Conservation (phyloP, 164 flowering plant genomes). For the Dillenia turbinata region DNA sequence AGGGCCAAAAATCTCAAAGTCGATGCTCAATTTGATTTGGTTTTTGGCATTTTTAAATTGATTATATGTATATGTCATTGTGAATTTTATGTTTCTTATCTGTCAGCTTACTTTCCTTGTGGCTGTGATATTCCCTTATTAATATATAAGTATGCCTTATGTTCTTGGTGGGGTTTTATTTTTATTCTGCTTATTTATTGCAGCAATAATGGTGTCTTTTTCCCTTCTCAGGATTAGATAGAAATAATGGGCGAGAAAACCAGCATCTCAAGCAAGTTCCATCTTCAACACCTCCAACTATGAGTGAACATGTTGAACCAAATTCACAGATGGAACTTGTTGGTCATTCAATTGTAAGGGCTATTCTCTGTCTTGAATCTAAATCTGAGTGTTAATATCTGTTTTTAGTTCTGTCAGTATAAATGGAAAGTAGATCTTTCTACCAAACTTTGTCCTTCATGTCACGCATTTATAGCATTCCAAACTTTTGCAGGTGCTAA, state of each 20-base stretch:
- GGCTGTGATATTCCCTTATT: no score
- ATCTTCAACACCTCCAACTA: constrained; percentile 30
- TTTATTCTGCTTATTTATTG: neutral
- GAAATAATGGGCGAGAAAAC: constrained; percentile 28
- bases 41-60: no score
- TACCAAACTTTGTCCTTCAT: neutral
- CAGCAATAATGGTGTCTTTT: neutral
- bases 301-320: constrained; percentile 42
- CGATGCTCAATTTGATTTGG: no score
- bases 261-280: constrained; percentile 32
- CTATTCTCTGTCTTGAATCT: neutral
- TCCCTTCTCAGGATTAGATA: constrained; percentile 25
- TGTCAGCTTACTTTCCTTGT: no score
- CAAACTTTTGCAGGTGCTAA: constrained; percentile 55
- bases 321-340: constrained; percentile 78
- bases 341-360: constrained; percentile 86
- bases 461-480: neutral
- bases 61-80: no score
- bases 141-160: neutral
- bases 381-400: no score
- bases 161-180: neutral
- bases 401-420: no score
- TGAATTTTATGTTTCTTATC: no score
- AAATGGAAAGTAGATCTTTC: no score
- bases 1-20: no score